Percentiles rank a stretch among this genome's conserved stretches.
Conservation (phyloP, 495 filamentous ascomycete genomes). For the Aspergillus sclerotioniger region DNA sequence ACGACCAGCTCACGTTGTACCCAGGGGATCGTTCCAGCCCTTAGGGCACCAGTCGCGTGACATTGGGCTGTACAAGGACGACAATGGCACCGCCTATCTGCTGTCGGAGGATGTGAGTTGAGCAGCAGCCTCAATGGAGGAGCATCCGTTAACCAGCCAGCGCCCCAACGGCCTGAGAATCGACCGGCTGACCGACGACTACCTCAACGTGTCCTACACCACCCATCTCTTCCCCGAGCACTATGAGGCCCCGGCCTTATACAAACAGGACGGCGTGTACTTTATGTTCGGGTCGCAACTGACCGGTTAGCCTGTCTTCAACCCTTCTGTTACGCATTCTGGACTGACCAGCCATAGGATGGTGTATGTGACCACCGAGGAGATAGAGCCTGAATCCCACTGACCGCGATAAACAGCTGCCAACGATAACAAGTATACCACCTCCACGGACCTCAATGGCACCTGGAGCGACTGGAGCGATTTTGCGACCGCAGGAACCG, state of each 20-base stretch:
- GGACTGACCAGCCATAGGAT: conserved; percentile 8
- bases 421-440: conserved; percentile 60
- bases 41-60: conserved; percentile 56
- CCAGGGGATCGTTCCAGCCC: conserved; percentile 32
- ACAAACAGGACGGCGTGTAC: conserved; percentile 50
- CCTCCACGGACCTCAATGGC: conserved; percentile 36
- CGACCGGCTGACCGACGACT: conserved; percentile 13
- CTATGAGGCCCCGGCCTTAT: conserved; percentile 47
- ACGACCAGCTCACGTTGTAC: background rate
- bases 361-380: conserved; percentile 2
- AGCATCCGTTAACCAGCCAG: background rate
- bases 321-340: background rate
- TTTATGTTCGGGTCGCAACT: conserved; percentile 52
- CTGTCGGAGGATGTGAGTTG: conserved; percentile 57
- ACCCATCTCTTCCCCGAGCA: conserved; percentile 42
- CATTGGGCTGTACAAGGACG: conserved; percentile 60
- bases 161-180: conserved; percentile 16
- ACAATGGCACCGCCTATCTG: conserved; percentile 58
- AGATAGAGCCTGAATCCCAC: background rate
- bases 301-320: conserved; percentile 30
- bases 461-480: conserved; percentile 59
- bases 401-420: conserved; percentile 3
- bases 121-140: background rate
- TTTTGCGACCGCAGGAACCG: conserved; percentile 53
- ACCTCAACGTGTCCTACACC: conserved; percentile 27